Base-by-base conservation (phyloP, 805 yeast genomes). In the Barnettozyma populi region DNA sequence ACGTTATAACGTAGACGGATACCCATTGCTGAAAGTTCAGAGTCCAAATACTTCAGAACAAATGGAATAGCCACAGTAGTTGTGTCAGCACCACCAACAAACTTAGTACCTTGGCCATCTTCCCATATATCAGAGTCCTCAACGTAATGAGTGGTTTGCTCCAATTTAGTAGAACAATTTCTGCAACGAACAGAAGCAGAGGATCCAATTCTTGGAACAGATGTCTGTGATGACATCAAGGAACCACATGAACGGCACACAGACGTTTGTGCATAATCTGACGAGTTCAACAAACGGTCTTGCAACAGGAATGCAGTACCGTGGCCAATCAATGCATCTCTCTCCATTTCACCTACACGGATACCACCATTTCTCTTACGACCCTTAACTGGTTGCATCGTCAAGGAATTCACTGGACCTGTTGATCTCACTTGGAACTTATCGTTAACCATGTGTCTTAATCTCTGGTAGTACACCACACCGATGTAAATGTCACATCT, bases 321-420 rank as follows among this genome's bases (percentile, higher is more conserved):
- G 64, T 94, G 99, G 50, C 98, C 99, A 67, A 94, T 90, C 60
- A 94, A 75, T 2, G 99, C 99, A 78, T 94, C 99, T 73, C 99
- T 86, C 72, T 94, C 99, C 99, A 94, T 94, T 70, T 94, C 99
- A 68, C 99, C 99, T 36, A 94, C 95, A 78, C 99, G 95, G 59
- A 94, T 94, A 85, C 99, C 99, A 71, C 99, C 99, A 56, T 86
- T 82, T 73, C 98, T 82, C 83, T 94, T 94, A 74, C 99, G 85
- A 62, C 99, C 99, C 73, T 94, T 94, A 48, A 94, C 99, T 36
- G 99, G 99, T 76, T 94, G 99, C 97, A 92, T 90, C 16, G 98
- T 94, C 66, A 94, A 78, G 34, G 94, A 80, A 69, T 92, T 92
- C 24, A 94, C 98, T 7, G 98, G 98, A 64, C 99, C 99, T 16